Percentiles rank a stretch among this genome's conserved stretches.
phyloP scores from a whole-genome alignment of 1,284 basidiomycete genomes.

The Hemileia vastatrix region DNA sequence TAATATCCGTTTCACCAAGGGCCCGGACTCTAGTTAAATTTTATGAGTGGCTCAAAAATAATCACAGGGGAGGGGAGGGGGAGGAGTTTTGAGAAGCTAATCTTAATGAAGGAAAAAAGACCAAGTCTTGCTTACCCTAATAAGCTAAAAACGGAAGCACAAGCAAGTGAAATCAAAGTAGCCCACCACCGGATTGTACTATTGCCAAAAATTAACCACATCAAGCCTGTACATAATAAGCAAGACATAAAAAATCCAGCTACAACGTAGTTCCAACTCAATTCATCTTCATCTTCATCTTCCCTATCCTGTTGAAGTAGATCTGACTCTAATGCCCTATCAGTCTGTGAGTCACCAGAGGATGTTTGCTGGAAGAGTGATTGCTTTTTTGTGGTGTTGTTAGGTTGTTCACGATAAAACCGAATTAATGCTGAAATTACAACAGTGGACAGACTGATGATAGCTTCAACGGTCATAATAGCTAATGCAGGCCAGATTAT shows the following conservation, averaged over 20 bases:
- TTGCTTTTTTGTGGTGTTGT: slow-evolving; percentile 3
- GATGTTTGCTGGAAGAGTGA: background rate
- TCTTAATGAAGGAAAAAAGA: background rate
- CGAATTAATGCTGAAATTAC: slow-evolving; percentile 47
- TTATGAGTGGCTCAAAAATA: background rate
- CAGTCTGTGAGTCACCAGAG: background rate
- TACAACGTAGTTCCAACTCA: background rate
- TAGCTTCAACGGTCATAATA: slow-evolving; percentile 80
- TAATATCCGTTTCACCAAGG: slow-evolving; percentile 40
- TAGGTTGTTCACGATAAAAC: background rate
- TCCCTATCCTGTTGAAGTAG: background rate
- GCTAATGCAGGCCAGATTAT: slow-evolving; percentile 80
- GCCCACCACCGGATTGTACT: slow-evolving; percentile 22
- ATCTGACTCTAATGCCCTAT: background rate
- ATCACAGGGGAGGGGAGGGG: slow-evolving; percentile 24
- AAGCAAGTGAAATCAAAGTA: slow-evolving; percentile 8
- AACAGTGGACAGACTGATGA: slow-evolving; percentile 67
- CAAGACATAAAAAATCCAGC: slow-evolving; percentile 11
- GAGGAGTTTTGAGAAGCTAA: slow-evolving; percentile 55
- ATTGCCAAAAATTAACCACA: slow-evolving; percentile 7
- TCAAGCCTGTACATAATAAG: slow-evolving; percentile 12
- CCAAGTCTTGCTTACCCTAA: slow-evolving; percentile 7
- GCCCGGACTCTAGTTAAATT: slow-evolving; percentile 29
- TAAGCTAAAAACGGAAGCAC: slow-evolving; percentile 22
- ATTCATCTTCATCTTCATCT: background rate